These are phyloP conservation scores for Plasmodium gonderi DNA, from an alignment of 169 alveolate genomes.

Conservation along the genomic window DNA sequence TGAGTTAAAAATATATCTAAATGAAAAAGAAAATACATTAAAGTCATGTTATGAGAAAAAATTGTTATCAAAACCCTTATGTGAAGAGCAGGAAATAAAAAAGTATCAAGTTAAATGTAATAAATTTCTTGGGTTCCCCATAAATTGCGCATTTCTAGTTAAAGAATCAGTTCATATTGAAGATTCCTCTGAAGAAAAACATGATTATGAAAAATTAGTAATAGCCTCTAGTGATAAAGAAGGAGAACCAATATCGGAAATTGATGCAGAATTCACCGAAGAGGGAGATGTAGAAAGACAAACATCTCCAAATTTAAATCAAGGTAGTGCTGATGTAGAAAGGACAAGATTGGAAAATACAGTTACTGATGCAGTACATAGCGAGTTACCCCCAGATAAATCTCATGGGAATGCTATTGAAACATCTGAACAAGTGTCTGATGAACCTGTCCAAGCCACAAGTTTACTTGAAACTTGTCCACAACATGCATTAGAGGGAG, in stretches of 20 bases:
- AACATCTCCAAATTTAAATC: background rate
- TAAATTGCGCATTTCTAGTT: background rate
- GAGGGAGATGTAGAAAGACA: background rate
- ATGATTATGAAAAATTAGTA: background rate
- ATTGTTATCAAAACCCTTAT: background rate
- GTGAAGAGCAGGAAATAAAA: background rate
- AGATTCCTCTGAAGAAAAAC: background rate
- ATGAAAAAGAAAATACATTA: too few relatives aligned
- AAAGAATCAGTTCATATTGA: background rate
- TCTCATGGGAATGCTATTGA: background rate
- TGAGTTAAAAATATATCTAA: background rate
- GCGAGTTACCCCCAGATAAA: background rate
- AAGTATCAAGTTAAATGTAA: too few relatives aligned
- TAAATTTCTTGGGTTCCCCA: background rate
- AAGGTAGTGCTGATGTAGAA: background rate
- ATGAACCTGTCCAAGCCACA: background rate
- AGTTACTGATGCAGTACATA: background rate
- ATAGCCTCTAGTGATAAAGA: background rate
- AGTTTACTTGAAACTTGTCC: background rate
- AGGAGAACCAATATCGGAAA: background rate
- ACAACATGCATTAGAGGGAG: background rate
- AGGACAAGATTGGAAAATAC: background rate
- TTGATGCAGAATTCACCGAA: background rate
- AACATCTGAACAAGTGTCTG: background rate
- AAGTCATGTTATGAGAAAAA: background rate